Conservation (phyloP, 2,329 filamentous ascomycete species). For the Shiraia bambusicola region DNA sequence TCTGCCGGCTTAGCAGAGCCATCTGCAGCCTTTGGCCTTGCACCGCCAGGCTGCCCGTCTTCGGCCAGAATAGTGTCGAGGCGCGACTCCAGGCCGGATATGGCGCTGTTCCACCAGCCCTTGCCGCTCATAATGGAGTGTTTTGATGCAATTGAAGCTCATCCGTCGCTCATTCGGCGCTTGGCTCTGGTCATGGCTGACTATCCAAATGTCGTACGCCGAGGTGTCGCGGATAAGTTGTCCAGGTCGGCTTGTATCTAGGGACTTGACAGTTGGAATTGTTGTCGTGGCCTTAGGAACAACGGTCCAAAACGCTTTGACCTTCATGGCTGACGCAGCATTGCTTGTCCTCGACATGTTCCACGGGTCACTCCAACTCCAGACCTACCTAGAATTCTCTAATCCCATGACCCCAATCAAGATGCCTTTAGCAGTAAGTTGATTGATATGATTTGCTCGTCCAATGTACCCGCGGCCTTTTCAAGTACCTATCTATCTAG, state of each 20-base stretch:
- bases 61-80: conserved; percentile 90
- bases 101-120: conserved; percentile 65
- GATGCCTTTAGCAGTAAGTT: conserved; percentile 39
- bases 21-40: conserved; percentile 45
- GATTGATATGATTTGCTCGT: not conserved
- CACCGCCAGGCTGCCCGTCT: conserved; percentile 59
- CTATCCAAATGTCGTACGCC: conserved; percentile 23
- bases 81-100: conserved; percentile 89
- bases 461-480: too few relatives aligned
- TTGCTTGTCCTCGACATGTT: not conserved
- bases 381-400: not conserved
- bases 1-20: conserved; percentile 36
- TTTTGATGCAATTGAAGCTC: conserved; percentile 23
- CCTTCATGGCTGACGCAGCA: conserved; percentile 16
- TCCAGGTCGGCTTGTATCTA: too few relatives aligned
- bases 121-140: conserved; percentile 30
- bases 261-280: conserved; percentile 1
- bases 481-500: too few relatives aligned
- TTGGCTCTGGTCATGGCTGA: conserved; percentile 35
- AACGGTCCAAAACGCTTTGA: conserved; percentile 17
- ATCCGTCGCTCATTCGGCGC: conserved; percentile 33
- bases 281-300: conserved; percentile 20
- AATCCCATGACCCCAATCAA: conserved; percentile 22
- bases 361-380: too few relatives aligned
- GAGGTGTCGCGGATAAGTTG: conserved; percentile 27